Evolutionary conservation across 306 rosid genomes (phyloP), one percentile per base, ranked within the genome.

Genomic region (Gastrolobium bilobum): DNA sequence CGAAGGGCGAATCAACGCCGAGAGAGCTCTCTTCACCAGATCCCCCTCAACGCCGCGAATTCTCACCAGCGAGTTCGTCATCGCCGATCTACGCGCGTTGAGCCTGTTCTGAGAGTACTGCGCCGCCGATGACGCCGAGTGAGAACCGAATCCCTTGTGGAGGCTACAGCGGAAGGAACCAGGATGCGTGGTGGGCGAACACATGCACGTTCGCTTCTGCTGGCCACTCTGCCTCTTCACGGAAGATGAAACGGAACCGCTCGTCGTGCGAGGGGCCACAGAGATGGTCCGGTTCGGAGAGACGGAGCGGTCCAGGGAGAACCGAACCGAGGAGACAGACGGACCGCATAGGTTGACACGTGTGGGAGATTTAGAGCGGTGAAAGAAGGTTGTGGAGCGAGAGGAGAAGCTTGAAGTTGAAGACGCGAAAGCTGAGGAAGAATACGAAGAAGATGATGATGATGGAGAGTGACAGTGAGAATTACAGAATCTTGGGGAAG

Each of bases 1-100:
- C 0, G 99, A 95, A 9, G 99, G 99, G 0, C 99, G 91, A 80
- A 95, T 95, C 87, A 95, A 51, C 10, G 99, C 93, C 0, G 98
- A 34, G 51, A 95, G 75, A 15, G 99, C 99, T 62, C 99, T 86
- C 39, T 78, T 90, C 52, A 95, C 94, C 33, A 95, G 82, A 81
- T 95, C 98, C 13, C 99, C 99, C 56, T 95, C 99, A 0, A 95
- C 99, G 51, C 98, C 96, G 9, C 99, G 92, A 61, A 95, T 95
- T 33, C 99, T 78, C 38, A 95, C 99, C 1, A 95, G 82, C 29
- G 99, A 95, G 84, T 95, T 95, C 61, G 99, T 95, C 99, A 95
- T 94, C 39, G 99, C 99, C 14, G 99, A 94, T 73, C 99, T 86
- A 1, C 99, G 95, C 4, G 97, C 97, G 87, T 93, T 92, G 69